These are phyloP conservation scores for Pythium apleroticum DNA, from an alignment of 352 stramenopile genomes.

Conservation along the genomic window DNA sequence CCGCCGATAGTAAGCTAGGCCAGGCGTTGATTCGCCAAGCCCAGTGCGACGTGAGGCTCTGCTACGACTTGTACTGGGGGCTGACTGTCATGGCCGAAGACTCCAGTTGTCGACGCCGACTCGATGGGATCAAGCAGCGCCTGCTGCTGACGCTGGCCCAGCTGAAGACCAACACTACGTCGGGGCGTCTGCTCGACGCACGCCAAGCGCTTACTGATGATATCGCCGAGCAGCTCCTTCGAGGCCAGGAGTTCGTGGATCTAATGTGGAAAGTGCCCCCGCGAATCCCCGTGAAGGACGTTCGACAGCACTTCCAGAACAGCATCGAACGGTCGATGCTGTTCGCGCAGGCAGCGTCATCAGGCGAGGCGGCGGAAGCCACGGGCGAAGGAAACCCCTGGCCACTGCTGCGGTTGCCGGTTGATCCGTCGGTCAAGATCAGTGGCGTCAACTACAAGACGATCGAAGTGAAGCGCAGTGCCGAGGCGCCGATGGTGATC, in stretches of 20 bases:
- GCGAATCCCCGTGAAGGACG: slow-evolving; percentile 59
- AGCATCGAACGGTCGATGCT: slow-evolving; percentile 51
- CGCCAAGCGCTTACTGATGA: slow-evolving; percentile 45
- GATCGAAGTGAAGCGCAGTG: slow-evolving; percentile 80
- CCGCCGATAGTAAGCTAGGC: slow-evolving; percentile 58
- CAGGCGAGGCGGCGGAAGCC: neutral
- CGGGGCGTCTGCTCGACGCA: slow-evolving; percentile 32
- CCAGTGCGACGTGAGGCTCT: slow-evolving; percentile 78
- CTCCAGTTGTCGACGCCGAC: slow-evolving; percentile 68
- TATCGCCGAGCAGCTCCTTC: slow-evolving; percentile 75
- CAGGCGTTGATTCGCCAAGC: slow-evolving; percentile 72
- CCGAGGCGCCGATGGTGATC: slow-evolving; percentile 80
- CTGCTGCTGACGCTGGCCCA: slow-evolving; percentile 69
- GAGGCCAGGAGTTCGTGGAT: slow-evolving; percentile 83
- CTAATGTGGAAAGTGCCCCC: slow-evolving; percentile 82
- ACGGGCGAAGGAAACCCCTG: slow-evolving; percentile 15
- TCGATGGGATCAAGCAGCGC: slow-evolving; percentile 79
- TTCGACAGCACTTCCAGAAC: slow-evolving; percentile 47
- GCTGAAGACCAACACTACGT: slow-evolving; percentile 61
- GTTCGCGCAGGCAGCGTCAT: slow-evolving; percentile 24
- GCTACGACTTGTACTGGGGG: slow-evolving; percentile 85
- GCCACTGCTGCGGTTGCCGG: slow-evolving; percentile 55
- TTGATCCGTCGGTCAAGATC: slow-evolving; percentile 73
- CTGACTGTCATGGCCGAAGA: slow-evolving; percentile 83
- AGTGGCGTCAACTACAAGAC: slow-evolving; percentile 70